A percentile compares a stretch with the other conserved stretches of the same genome.
Conservation (phyloP, 1,139 yeast genomes). For the Blastobotrys arbuscula region DNA sequence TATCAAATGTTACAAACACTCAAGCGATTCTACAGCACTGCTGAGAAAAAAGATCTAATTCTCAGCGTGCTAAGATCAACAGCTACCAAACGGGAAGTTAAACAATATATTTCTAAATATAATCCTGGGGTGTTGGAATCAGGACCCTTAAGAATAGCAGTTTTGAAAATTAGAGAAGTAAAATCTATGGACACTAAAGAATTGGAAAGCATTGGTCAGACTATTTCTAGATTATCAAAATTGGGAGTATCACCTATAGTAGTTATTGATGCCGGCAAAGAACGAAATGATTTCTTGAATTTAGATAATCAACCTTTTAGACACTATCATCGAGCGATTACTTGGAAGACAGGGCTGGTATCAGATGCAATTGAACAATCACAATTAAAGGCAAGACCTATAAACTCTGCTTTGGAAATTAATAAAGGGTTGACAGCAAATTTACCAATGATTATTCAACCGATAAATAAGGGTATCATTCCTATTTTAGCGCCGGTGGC, state of each 20-base stretch:
- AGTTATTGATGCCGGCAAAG: constrained; percentile 35
- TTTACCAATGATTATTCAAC: constrained; percentile 35
- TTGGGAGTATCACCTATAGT: constrained; percentile 46
- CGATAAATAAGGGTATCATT: constrained; percentile 40
- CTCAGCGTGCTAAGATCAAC: constrained; percentile 59
- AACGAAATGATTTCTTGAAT: constrained; percentile 27
- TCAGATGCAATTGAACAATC: constrained; percentile 24
- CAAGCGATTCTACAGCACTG: constrained; percentile 3
- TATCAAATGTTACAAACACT: neutral
- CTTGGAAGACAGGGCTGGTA: constrained; percentile 23
- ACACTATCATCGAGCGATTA: constrained; percentile 22
- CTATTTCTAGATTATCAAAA: constrained; percentile 44
- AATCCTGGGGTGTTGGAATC: constrained; percentile 31
- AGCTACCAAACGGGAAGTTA: constrained; percentile 63
- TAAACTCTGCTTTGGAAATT: constrained; percentile 35
- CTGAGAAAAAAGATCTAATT: constrained; percentile 40
- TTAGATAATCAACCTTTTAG: constrained; percentile 19
- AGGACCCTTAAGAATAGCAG: constrained; percentile 44
- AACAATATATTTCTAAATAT: constrained; percentile 51
- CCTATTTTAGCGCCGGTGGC: constrained; percentile 62
- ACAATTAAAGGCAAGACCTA: constrained; percentile 26
- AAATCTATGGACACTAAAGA: constrained; percentile 33
- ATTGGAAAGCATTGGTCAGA: constrained; percentile 45
- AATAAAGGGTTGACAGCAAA: constrained; percentile 14
- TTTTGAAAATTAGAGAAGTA: constrained; percentile 44